Percentiles rank a stretch among this genome's conserved stretches.
These are phyloP conservation scores for Agaricus blazei DNA, from an alignment of 768 basidiomycete species.

Conservation along the genomic window DNA sequence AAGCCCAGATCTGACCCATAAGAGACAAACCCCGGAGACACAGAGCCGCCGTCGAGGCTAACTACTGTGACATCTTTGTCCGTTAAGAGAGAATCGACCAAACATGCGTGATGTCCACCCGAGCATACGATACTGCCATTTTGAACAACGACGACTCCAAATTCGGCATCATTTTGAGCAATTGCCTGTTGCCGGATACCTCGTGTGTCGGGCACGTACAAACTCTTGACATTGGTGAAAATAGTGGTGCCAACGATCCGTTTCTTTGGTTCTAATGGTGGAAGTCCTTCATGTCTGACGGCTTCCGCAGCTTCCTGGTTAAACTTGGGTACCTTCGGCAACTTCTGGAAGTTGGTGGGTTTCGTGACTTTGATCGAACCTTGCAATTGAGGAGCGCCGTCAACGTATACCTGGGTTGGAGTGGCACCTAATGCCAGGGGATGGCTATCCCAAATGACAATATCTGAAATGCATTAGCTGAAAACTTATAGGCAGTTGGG, in stretches of 20 bases:
- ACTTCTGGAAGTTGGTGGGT: conserved; percentile 34
- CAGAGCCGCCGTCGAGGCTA: conserved; percentile 68
- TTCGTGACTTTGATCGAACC: conserved; percentile 47
- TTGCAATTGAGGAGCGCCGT: conserved; percentile 75
- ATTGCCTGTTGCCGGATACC: conserved; percentile 25
- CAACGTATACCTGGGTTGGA: conserved; percentile 83
- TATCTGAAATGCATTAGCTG: conserved; percentile 35
- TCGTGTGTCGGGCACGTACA: conserved; percentile 30
- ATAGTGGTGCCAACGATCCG: conserved; percentile 36
- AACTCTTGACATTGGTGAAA: conserved; percentile 59
- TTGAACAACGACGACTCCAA: conserved; percentile 33
- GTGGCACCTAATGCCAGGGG: conserved; percentile 85
- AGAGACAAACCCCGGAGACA: conserved; percentile 60
- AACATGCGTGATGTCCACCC: conserved; percentile 26
- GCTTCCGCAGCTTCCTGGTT: conserved; percentile 61
- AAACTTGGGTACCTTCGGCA: conserved; percentile 64
- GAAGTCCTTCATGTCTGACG: conserved; percentile 66
- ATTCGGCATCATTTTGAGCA: conserved; percentile 13
- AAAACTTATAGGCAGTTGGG: neutral
- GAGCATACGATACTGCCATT: conserved; percentile 50
- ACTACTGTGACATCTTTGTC: conserved; percentile 30
- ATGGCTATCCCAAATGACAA: conserved; percentile 83
- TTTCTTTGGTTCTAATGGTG: conserved; percentile 52
- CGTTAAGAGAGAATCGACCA: conserved; percentile 10
- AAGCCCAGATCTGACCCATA: conserved; percentile 72